Evolutionary conservation across 2,329 filamentous ascomycete species (phyloP), one percentile per base, ranked within the genome.

Genomic region (Botrytis galanthina): DNA sequence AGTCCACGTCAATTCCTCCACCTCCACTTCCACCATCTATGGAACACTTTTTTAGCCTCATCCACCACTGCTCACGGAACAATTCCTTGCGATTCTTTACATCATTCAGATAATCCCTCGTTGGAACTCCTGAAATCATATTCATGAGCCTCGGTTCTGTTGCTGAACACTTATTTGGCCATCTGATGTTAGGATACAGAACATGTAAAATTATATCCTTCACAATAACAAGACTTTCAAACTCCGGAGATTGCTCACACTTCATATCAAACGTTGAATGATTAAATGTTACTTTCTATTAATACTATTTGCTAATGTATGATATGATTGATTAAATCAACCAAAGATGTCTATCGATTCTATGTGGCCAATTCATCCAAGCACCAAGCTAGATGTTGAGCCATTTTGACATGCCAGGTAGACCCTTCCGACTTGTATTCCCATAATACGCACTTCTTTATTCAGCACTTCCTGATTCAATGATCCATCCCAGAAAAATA

Each of bases 301-400:
- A 57, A 72, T 72, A 67, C 48, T 72, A 72, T 54, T 59, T 59
- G 32, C 48, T 69, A 32, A 9, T 57, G 37, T 32, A 26, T 68
- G 48, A 68, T 69, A 69, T 69, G 48, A 69, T 69, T 69, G 66
- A 44, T 57, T 8, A 32, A 42, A 46, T 46, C 46, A 42, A 59
- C 9, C 35, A 69, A 57, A 57, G 48, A 69, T 32, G 16, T 72
- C 60, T 67, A 72, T 59, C 44, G 70, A 59, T 72, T 59, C 29
- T 37, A 46, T 22, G 46, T 42, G 16, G 18, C 37, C 46, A 59
- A 32, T 46, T 48, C 37, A 59, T 20, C 32, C 20, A n/a, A 57
- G 48, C 48, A 57, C n/a, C 18, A 26, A 69, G 66, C 37, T 57
- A 69, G 37, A 69, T 59, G n/a, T 32, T 57, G 16, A 66, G 44